Percentiles rank a stretch among this genome's conserved stretches.
These are phyloP conservation scores for Pythium dissotocum DNA, from an alignment of 352 stramenopile species.

Conservation along the genomic window DNA sequence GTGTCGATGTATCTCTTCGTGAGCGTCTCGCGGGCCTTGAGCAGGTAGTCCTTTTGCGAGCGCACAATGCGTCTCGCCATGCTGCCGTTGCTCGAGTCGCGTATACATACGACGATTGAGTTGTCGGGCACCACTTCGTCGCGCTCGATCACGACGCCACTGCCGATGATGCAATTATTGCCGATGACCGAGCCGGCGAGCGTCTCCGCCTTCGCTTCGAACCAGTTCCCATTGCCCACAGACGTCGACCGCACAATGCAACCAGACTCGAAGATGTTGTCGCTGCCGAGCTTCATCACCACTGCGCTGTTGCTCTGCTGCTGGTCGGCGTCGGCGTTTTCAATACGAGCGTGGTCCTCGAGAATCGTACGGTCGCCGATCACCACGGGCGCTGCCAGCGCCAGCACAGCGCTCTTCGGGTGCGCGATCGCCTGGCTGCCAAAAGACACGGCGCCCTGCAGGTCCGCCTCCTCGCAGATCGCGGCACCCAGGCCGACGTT, in stretches of 20 bases:
- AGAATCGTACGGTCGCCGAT: conserved; percentile 76
- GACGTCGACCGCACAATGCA: conserved; percentile 54
- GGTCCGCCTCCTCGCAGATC: conserved; percentile 39
- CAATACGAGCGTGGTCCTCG: conserved; percentile 43
- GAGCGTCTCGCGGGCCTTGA: conserved; percentile 48
- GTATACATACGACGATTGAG: conserved; percentile 69
- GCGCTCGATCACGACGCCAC: conserved; percentile 69
- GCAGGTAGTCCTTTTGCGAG: conserved; percentile 65
- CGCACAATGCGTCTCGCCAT: conserved; percentile 44
- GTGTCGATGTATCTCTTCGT: conserved; percentile 78
- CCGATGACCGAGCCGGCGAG: conserved; percentile 64
- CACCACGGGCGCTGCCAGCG: conserved; percentile 50
- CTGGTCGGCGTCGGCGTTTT: conserved; percentile 33
- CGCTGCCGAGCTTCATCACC: conserved; percentile 54
- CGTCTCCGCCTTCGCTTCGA: conserved; percentile 67
- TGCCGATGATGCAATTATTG: conserved; percentile 82
- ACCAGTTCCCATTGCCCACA: conserved; percentile 73
- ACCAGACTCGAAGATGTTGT: conserved; percentile 83
- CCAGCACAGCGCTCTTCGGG: conserved; percentile 23
- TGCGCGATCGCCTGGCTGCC: conserved; percentile 36
- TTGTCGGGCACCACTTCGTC: conserved; percentile 69
- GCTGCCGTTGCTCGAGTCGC: conserved; percentile 31
- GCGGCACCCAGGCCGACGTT: conserved; percentile 28
- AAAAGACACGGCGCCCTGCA: conserved; percentile 32
- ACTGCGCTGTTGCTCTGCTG: conserved; percentile 20